Base-by-base conservation (phyloP, 1,284 basidiomycete genomes). In the Cryptococcus jaspeensis region DNA sequence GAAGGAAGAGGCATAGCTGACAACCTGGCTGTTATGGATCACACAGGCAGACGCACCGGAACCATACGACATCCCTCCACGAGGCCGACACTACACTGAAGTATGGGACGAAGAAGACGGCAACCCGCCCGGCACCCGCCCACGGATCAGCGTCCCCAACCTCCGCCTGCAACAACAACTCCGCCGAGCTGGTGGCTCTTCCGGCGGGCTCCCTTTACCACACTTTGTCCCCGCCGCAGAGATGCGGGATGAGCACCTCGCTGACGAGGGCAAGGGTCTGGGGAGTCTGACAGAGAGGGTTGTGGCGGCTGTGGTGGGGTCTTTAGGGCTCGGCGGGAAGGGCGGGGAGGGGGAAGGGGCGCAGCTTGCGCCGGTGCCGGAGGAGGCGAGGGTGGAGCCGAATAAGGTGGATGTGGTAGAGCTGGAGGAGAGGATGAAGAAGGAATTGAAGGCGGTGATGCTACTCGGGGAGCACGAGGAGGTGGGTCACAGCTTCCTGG, bases 81-180 rank as follows among this genome's bases (percentile, higher is more conserved):
- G 95, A 0, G 95, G 94, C 7, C 81, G 86, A 62, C 92, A 94
- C 78, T 98, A 96, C 71, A 81, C 85, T 25, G 88, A 94, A 52
- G 81, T 87, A 1, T 97, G 94, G 93, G 91, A 92, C 61, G 91
- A 95, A 62, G 87, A 92, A 71, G 94, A 97, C 73, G 81, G 82
- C 5, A 62, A 60, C 50, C 65, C 69, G n/a, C 61, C 62, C 4
- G 68, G 67, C 6, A 66, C 72, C 22, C 70, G 71, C 8, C 59
- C 67, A 18, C 65, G 68, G 12, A 52, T 72, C 42, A 58, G 63
- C 8, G 65, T 77, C 1, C 69, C 74, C 5, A 63, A 67, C 37
- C 55, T 71, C 41, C 68, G 74, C 2, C 63, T 58, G 25, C 59
- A 60, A 18, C 59, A 60, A 18, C 57, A 57, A 16, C 50, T 42